These are phyloP conservation scores for Yamadazyma sp. DNA, from an alignment of 805 yeast species.

Conservation along the genomic window DNA sequence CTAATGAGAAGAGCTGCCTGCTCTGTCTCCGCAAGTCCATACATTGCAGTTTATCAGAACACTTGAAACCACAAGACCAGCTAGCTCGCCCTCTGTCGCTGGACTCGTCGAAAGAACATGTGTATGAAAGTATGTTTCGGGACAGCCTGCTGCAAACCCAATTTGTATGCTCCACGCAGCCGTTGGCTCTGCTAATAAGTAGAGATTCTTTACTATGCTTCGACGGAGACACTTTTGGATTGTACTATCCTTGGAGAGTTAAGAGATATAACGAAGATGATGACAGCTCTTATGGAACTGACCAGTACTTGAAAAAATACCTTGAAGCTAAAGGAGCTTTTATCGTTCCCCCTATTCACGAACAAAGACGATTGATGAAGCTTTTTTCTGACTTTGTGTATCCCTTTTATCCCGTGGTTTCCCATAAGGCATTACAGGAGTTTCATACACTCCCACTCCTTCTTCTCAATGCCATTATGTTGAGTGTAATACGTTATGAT, in stretches of 20 bases:
- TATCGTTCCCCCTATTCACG: constrained; percentile 19
- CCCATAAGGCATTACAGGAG: constrained; percentile 17
- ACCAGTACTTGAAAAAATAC: constrained; percentile 22
- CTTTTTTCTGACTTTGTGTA: constrained; percentile 23
- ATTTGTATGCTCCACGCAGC: constrained; percentile 30
- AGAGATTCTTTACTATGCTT: constrained; percentile 28
- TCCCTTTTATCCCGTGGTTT: constrained; percentile 29
- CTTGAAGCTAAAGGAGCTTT: constrained; percentile 24
- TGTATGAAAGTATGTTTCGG: constrained; percentile 22
- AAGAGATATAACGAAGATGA: constrained; percentile 14
- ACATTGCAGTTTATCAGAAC: constrained; percentile 10
- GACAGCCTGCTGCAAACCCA: constrained; percentile 21
- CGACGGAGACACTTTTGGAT: constrained; percentile 27
- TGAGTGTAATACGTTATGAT: constrained; percentile 23
- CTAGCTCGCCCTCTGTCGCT: too few relatives aligned
- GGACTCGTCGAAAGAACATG: constrained; percentile 18
- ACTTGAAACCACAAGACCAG: neutral
- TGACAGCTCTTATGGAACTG: constrained; percentile 7
- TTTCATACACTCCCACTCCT: constrained; percentile 20
- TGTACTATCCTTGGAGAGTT: constrained; percentile 32
- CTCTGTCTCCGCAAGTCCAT: constrained; percentile 15
- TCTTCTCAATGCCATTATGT: constrained; percentile 28
- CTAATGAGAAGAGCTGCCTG: constrained; percentile 11
- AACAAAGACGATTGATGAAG: constrained; percentile 19
- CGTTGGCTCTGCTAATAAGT: constrained; percentile 29